A percentile compares a stretch with the other conserved stretches of the same genome.
Evolutionary conservation across 257 asterid genomes (phyloP).

Genomic region (Scutellaria minor): DNA sequence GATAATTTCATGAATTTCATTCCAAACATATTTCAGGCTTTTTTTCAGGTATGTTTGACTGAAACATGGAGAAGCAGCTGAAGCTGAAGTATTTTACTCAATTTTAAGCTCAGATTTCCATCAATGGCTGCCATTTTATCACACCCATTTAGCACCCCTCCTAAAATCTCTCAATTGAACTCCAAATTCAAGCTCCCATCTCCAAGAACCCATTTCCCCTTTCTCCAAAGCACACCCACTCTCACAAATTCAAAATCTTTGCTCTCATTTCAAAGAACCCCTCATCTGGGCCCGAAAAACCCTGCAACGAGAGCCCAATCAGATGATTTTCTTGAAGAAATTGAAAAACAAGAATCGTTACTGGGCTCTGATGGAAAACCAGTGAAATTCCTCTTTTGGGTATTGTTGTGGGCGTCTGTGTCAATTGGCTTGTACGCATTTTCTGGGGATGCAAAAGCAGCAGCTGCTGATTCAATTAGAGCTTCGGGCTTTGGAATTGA

Average conservation of each 20-base stretch:
- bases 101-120: slow-evolving; percentile 17
- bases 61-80: not conserved
- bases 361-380: slow-evolving; percentile 49
- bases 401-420: slow-evolving; percentile 76
- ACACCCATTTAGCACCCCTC: slow-evolving; percentile 28
- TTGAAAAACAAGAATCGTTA: slow-evolving; percentile 47
- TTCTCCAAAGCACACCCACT: slow-evolving; percentile 27
- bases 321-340: slow-evolving; percentile 40
- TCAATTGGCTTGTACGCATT: slow-evolving; percentile 71
- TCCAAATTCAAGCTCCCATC: slow-evolving; percentile 39
- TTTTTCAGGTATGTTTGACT: not conserved
- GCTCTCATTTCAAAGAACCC: slow-evolving; percentile 30
- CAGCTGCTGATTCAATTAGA: slow-evolving; percentile 63
- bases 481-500: slow-evolving; percentile 75
- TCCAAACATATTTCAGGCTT: not conserved
- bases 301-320: slow-evolving; percentile 38
- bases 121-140: slow-evolving; percentile 55
- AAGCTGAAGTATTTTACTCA: not conserved
- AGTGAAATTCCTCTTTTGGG: slow-evolving; percentile 65
- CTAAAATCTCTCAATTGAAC: slow-evolving; percentile 29
- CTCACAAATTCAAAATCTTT: slow-evolving; percentile 38
- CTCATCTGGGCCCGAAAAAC: slow-evolving; percentile 39
- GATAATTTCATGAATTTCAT: not conserved
- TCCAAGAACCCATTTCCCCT: slow-evolving; percentile 35
- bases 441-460: slow-evolving; percentile 78